Evolutionary conservation across 805 yeast species (phyloP), one percentile per base, ranked within the genome.

Genomic region (Lipomyces orientalis): DNA sequence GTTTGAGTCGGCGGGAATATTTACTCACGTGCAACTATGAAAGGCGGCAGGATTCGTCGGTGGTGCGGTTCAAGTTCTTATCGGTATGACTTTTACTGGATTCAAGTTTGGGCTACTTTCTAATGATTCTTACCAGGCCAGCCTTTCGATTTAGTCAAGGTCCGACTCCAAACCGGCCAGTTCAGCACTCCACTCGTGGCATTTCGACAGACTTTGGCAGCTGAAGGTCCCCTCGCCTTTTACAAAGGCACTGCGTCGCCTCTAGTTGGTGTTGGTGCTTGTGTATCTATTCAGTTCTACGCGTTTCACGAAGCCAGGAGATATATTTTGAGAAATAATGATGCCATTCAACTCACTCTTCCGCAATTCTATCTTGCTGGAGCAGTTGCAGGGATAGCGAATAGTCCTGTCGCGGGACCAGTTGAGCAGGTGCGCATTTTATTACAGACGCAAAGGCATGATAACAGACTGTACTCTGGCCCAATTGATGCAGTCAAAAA

Each of bases 221-320:
- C 90, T 67, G 99, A 95, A 79, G 99, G 99, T 1, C 84, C 88
- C 4, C 69, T 81, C 33, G 99, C 97, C 0, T 92, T 95, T 75
- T 96, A 95, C 79, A 88, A 96, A 78, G 99, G 99, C 55, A 93
- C 97, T 0, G 76, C 92, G 72, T 93, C 98, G 0, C 99, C 99
- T 12, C 82, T 95, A 72, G 77, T 95, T 39, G 99, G 99, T 31
- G 74, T 74, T 39, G 75, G 75, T 14, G 75, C 67, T 52, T 73
- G 74, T 37, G 76, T 95, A 14, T 91, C 97, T 10, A 91, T 94
- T 52, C 99, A 95, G 80, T 95, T 95, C 76, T 94, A 97, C 60
- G 97, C 93, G 54, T 94, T 93, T 76, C 98, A 95, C 78, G 90
- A 84, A 75, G 92, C 94, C 96, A 93, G 95, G 79, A 83, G 98